Percentiles rank a stretch among this genome's conserved stretches.
Evolutionary conservation across 2,329 filamentous ascomycete species (phyloP).

Genomic region (Aspergillus versicolor): DNA sequence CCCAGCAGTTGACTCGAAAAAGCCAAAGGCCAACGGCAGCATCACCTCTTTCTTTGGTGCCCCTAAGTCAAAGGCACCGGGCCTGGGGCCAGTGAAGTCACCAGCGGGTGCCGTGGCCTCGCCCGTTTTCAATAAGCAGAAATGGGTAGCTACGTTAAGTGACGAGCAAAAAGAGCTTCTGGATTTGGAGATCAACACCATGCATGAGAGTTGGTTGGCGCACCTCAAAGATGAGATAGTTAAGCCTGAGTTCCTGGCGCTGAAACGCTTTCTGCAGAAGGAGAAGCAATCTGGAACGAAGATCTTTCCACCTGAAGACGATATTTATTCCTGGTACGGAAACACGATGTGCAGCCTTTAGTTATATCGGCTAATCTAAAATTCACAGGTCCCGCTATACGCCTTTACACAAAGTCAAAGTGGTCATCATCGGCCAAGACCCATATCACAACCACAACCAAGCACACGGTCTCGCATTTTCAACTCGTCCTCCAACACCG

Average conservation of each 20-base stretch:
- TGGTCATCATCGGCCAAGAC: constrained; percentile 92
- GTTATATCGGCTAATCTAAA: background rate
- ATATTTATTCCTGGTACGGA: constrained; percentile 89
- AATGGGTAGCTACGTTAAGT: constrained; percentile 79
- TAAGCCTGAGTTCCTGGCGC: constrained; percentile 74
- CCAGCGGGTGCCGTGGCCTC: constrained; percentile 16
- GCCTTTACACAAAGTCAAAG: constrained; percentile 82
- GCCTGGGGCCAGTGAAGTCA: constrained; percentile 21
- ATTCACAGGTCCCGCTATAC: constrained; percentile 83
- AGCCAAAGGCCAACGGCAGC: constrained; percentile 69
- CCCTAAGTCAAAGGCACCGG: constrained; percentile 53
- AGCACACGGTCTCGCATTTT: constrained; percentile 95
- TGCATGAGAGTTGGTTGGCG: constrained; percentile 88
- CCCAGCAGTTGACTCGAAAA: constrained; percentile 59
- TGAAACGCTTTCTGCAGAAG: constrained; percentile 82
- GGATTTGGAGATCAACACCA: constrained; percentile 84
- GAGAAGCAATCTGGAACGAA: constrained; percentile 73
- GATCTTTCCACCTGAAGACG: constrained; percentile 81
- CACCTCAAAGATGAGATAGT: constrained; percentile 84
- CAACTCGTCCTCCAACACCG: constrained; percentile 81
- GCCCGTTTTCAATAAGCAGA: constrained; percentile 77
- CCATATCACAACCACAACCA: constrained; percentile 96
- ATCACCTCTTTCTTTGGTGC: constrained; percentile 88
- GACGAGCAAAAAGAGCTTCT: constrained; percentile 80
- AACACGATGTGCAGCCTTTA: background rate